phyloP scores from a whole-genome alignment of 148 eudicot genomes.

The Fagopyrum tataricum region DNA sequence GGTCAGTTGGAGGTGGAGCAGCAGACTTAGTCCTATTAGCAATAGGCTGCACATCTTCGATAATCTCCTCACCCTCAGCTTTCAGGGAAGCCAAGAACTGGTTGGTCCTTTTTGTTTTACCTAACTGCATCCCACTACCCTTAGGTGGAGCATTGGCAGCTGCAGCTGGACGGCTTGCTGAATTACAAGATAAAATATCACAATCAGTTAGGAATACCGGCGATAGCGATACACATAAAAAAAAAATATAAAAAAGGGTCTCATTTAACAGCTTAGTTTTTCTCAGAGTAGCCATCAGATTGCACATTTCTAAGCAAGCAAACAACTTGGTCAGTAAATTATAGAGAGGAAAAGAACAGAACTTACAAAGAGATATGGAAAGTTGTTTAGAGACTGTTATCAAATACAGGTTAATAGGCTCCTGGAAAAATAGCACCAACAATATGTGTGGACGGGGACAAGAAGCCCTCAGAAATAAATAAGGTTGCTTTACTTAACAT shows the following conservation, averaged over 20 bases:
- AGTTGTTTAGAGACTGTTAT: background rate
- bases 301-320: background rate
- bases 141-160: conserved; percentile 89
- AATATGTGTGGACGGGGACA: too few species aligned
- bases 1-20: conserved; percentile 85
- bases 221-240: background rate
- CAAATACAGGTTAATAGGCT: too few species aligned
- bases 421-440: too few species aligned
- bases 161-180: conserved; percentile 61
- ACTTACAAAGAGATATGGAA: background rate
- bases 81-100: conserved; percentile 92
- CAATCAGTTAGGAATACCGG: background rate
- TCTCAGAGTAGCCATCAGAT: background rate
- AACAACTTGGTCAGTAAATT: background rate
- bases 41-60: conserved; percentile 82
- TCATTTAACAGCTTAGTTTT: background rate
- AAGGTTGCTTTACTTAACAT: background rate
- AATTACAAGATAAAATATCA: conserved; percentile 12
- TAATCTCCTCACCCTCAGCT: conserved; percentile 96
- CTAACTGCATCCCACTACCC: conserved; percentile 93
- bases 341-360: background rate
- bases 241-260: background rate
- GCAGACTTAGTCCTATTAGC: conserved; percentile 57
- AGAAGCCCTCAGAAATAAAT: background rate
- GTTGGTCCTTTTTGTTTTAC: conserved; percentile 71